Evolutionary conservation across 2,329 filamentous ascomycete genomes (phyloP).

Genomic region (Pseudocercospora ulei): DNA sequence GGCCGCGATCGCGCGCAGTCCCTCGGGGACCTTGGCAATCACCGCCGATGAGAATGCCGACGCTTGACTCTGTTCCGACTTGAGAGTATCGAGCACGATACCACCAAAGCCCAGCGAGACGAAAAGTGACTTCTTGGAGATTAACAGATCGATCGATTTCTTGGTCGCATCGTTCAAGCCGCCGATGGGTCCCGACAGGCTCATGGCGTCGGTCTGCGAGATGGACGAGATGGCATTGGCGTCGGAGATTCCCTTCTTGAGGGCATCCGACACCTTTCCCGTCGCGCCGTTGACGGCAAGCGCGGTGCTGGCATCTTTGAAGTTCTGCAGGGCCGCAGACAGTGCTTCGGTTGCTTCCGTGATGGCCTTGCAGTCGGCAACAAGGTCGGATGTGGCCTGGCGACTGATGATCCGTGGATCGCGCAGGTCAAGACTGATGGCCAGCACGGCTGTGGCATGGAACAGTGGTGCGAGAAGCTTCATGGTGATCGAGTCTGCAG

Average conservation of each 20-base stretch:
- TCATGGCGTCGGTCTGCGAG: constrained; percentile 11
- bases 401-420: constrained; percentile 10
- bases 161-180: constrained; percentile 12
- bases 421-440: constrained; percentile 14
- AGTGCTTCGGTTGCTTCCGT: constrained; percentile 11
- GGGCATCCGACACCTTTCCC: constrained; percentile 11
- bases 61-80: constrained; percentile 12
- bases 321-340: constrained; percentile 9
- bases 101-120: constrained; percentile 8
- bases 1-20: constrained; percentile 8
- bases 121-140: constrained; percentile 11
- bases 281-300: constrained; percentile 9
- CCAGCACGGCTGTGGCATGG: constrained; percentile 11
- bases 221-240: constrained; percentile 13
- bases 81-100: constrained; percentile 13
- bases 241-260: constrained; percentile 14
- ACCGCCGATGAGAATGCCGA: constrained; percentile 13
- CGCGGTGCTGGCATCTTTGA: constrained; percentile 9
- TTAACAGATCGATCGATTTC: constrained; percentile 12
- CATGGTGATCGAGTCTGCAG: constrained; percentile 10
- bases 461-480: constrained; percentile 14
- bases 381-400: constrained; percentile 12
- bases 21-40: constrained; percentile 13
- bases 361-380: constrained; percentile 13
- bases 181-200: constrained; percentile 12